A percentile compares a stretch with the other conserved stretches of the same genome.
Evolutionary conservation across 306 rosid species (phyloP).

Genomic region (Prunus mongolica): DNA sequence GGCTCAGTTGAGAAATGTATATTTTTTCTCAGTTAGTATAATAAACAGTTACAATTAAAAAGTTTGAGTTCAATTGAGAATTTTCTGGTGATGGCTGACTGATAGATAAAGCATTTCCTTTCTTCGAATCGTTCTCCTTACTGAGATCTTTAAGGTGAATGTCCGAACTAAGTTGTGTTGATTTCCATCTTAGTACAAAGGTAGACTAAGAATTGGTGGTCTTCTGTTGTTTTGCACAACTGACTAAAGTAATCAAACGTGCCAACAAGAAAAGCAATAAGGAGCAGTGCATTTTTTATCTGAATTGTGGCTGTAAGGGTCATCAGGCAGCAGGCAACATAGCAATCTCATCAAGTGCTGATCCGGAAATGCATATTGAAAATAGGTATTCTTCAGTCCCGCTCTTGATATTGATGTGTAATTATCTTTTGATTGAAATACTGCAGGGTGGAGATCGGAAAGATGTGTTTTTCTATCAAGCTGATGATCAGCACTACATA

Average conservation of each 20-base stretch:
- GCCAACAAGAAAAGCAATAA: neutral
- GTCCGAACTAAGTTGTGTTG: too few species aligned
- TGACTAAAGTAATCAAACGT: too few species aligned
- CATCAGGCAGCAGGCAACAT: neutral
- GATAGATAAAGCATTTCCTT: too few species aligned
- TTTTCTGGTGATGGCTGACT: too few species aligned
- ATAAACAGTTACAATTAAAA: neutral
- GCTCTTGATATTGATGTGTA: neutral
- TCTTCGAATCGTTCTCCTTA: too few species aligned
- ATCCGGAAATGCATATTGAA: neutral
- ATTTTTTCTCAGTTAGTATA: neutral
- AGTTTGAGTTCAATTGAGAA: neutral
- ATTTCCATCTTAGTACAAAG: too few species aligned
- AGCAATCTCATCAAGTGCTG: neutral
- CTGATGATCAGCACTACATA: slow-evolving; percentile 97
- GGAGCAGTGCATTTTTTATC: neutral
- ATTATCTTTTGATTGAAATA: slow-evolving; percentile 11
- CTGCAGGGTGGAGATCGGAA: slow-evolving; percentile 96
- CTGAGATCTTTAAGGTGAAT: too few species aligned
- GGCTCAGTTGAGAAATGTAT: neutral
- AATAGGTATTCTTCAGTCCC: neutral
- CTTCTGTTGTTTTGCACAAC: too few species aligned
- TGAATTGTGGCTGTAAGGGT: neutral
- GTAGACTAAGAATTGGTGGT: too few species aligned
- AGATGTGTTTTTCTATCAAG: slow-evolving; percentile 97